A percentile compares a stretch with the other conserved stretches of the same genome.
Conservation (phyloP, 2,329 filamentous ascomycete species). For the Byssoonygena ceratinophila region DNA sequence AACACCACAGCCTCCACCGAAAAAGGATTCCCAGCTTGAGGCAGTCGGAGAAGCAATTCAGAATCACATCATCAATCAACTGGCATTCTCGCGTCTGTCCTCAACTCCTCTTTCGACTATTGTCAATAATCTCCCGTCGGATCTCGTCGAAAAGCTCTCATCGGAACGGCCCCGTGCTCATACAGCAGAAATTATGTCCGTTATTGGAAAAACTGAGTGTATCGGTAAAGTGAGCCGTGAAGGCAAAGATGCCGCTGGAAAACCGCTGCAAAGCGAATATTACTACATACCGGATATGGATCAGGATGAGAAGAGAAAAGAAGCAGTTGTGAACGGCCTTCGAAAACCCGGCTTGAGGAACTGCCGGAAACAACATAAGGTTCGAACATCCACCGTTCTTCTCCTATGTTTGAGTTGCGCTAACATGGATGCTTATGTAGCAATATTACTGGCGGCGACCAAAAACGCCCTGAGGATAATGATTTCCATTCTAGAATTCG, state of each 20-base stretch:
- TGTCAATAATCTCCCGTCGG: conserved; percentile 67
- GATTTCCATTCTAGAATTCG: neutral
- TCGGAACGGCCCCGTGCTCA: conserved; percentile 41
- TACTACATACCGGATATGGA: conserved; percentile 91
- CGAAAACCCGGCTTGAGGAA: conserved; percentile 79
- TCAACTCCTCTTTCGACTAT: conserved; percentile 86
- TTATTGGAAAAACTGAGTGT: conserved; percentile 65
- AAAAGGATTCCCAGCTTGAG: conserved; percentile 19
- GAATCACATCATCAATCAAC: conserved; percentile 90
- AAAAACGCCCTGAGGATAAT: neutral
- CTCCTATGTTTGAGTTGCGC: conserved; percentile 8
- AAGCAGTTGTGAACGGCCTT: conserved; percentile 74
- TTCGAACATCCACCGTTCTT: conserved; percentile 37
- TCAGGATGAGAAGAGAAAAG: conserved; percentile 62
- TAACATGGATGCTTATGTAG: conserved; percentile 34
- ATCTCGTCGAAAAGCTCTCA: conserved; percentile 43
- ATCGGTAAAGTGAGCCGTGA: conserved; percentile 81
- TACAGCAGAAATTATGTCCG: conserved; percentile 53
- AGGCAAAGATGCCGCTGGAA: conserved; percentile 92
- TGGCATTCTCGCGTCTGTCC: conserved; percentile 85
- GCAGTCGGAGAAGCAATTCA: conserved; percentile 26
- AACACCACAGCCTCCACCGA: conserved; percentile 20
- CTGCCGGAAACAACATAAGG: conserved; percentile 96
- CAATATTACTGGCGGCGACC: conserved; percentile 63
- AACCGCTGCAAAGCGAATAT: conserved; percentile 87